Percentiles rank a stretch among this genome's conserved stretches.
These are phyloP conservation scores for Sphagnum tenellum DNA, from an alignment of 225 moss, liverwort and hornwort species.

Conservation along the genomic window DNA sequence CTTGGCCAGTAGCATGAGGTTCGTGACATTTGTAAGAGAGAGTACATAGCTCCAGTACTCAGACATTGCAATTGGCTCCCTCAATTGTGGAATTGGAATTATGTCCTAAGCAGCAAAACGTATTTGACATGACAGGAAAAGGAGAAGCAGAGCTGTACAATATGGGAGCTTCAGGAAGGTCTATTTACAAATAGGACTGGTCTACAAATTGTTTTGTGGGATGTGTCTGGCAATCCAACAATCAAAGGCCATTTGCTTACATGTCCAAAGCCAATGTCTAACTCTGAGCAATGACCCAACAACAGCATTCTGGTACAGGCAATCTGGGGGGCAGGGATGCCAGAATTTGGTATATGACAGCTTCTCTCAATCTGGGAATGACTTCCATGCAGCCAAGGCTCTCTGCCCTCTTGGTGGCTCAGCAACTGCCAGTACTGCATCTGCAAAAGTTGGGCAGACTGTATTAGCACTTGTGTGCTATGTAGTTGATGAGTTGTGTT, in stretches of 20 bases:
- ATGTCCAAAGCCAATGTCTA: conserved; percentile 10
- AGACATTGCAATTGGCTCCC: too few species aligned
- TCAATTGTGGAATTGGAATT: too few species aligned
- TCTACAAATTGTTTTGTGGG: conserved; percentile 48
- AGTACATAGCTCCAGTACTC: too few species aligned
- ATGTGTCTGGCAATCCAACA: conserved; percentile 51
- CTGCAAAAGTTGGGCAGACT: conserved; percentile 18
- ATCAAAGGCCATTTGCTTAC: conserved; percentile 15
- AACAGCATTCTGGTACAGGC: conserved; percentile 40
- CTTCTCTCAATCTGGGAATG: conserved; percentile 21
- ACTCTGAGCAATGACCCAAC: conserved; percentile 15
- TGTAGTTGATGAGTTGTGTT: too few species aligned
- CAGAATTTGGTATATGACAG: conserved; percentile 41
- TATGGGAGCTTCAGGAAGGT: conserved; percentile 97
- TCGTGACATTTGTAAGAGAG: too few species aligned
- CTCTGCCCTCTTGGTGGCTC: conserved; percentile 19
- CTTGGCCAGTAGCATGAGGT: too few species aligned
- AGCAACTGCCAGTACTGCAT: conserved; percentile 13
- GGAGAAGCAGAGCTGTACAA: conserved; percentile 67
- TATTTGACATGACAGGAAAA: conserved; percentile 19
- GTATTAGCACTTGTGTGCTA: too few species aligned
- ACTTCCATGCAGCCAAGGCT: conserved; percentile 15
- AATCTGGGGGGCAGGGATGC: conserved; percentile 48
- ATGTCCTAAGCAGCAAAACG: too few species aligned
- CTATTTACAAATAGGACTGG: conserved; percentile 41